These are phyloP conservation scores for Phytophthora litchii DNA, from an alignment of 352 stramenopile genomes.

Conservation along the genomic window DNA sequence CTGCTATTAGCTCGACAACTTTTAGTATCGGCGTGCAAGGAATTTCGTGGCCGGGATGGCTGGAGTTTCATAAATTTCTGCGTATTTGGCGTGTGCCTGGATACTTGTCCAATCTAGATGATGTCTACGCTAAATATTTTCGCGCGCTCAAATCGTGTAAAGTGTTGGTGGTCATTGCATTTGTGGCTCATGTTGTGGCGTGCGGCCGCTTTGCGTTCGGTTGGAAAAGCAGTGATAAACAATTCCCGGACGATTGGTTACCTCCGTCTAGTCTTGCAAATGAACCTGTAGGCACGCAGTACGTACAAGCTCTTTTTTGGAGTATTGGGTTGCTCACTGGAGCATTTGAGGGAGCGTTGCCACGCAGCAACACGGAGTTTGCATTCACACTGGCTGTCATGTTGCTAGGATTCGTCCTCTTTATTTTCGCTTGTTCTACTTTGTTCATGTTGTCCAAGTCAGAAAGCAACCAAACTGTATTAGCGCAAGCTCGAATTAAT, in stretches of 20 bases:
- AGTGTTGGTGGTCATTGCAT: slow-evolving; percentile 38
- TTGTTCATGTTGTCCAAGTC: slow-evolving; percentile 79
- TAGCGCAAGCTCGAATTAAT: slow-evolving; percentile 60
- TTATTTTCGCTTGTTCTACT: slow-evolving; percentile 65
- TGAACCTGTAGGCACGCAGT: slow-evolving; percentile 24
- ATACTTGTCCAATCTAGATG: slow-evolving; percentile 58
- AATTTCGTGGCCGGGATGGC: slow-evolving; percentile 28
- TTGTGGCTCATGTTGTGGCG: slow-evolving; percentile 58
- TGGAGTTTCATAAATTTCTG: slow-evolving; percentile 64
- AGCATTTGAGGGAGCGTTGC: slow-evolving; percentile 55
- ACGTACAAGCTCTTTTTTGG: slow-evolving; percentile 54
- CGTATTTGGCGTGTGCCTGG: slow-evolving; percentile 46
- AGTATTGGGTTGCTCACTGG: slow-evolving; percentile 64
- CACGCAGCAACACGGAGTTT: slow-evolving; percentile 41
- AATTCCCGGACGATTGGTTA: slow-evolving; percentile 26
- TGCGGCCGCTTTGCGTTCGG: slow-evolving; percentile 53
- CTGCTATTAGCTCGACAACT: not conserved
- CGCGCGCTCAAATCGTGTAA: slow-evolving; percentile 57
- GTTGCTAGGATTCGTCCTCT: slow-evolving; percentile 61
- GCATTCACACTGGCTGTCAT: slow-evolving; percentile 53
- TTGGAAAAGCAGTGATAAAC: slow-evolving; percentile 2
- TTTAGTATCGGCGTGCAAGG: not conserved
- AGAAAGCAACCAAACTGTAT: slow-evolving; percentile 49
- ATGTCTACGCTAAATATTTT: slow-evolving; percentile 62
- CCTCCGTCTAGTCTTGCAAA: slow-evolving; percentile 14